These are phyloP conservation scores for Penicillium riverlandense DNA, from an alignment of 495 filamentous ascomycete genomes.

Conservation along the genomic window DNA sequence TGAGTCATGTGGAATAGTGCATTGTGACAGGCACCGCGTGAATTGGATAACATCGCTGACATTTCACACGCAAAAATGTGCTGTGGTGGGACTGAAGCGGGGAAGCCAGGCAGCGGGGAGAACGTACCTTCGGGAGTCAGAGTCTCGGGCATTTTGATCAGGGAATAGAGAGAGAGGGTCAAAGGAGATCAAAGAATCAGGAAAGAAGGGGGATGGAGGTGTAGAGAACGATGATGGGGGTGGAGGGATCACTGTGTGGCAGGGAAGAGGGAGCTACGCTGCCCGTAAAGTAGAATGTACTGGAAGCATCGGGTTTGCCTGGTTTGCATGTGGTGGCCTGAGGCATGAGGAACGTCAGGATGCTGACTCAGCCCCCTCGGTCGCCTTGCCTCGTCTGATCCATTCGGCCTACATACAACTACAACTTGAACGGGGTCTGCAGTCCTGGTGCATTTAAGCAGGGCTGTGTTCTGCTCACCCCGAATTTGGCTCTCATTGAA, in stretches of 20 bases:
- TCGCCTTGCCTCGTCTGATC: conserved; percentile 3
- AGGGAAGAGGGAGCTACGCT: conserved; percentile 10
- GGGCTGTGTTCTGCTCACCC: no score
- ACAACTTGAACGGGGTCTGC: no score
- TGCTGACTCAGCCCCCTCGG: conserved; percentile 11
- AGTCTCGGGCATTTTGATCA: conserved; percentile 24
- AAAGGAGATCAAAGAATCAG: conserved; percentile 1
- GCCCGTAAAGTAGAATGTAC: conserved; percentile 28
- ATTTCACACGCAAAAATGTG: conserved; percentile 17
- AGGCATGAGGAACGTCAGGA: conserved; percentile 14
- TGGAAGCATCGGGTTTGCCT: conserved; percentile 32
- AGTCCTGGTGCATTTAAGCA: no score
- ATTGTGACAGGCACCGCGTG: no score
- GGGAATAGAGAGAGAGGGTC: neutral
- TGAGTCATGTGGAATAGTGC: neutral
- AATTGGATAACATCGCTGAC: neutral
- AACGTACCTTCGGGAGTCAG: conserved; percentile 36
- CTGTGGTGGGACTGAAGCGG: conserved; percentile 23
- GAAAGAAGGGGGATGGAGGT: conserved; percentile 5
- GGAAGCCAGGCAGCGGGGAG: conserved; percentile 21
- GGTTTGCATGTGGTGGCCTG: conserved; percentile 21
- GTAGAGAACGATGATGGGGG: conserved; percentile 1
- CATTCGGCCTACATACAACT: no score
- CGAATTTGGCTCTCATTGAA: no score
- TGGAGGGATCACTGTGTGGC: conserved; percentile 8